Base-by-base conservation (phyloP, 2,329 filamentous ascomycete species). In the Epichloe typhina region DNA sequence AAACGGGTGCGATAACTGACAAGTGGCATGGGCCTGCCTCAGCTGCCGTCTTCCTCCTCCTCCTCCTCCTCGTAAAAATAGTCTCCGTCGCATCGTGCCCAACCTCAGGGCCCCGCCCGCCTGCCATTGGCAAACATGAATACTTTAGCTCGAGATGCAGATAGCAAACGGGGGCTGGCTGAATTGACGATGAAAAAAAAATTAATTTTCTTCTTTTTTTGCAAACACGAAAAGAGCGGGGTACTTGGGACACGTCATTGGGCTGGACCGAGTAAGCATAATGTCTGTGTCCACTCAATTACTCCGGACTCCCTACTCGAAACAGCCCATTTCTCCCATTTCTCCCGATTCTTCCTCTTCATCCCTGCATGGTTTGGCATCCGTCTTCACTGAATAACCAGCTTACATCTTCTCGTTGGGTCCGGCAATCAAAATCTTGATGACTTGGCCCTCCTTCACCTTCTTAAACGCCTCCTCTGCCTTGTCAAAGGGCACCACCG, bases 381-480 rank as follows among this genome's bases (percentile, higher is more conserved):
- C 9, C 26, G 8, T 31, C 26, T 31, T 31, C 26, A 1, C 26
- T 31, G 1, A 3, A 11, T 9, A 1, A 1, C 8, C 38, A 42
- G 3, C 3, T 31, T 36, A 37, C 6, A 44, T 44, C 47, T 48
- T 81, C 77, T 79, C 75, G 55, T 84, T 83, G 7, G 81, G 81
- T 0, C 82, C 82, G 3, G 74, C 77, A 61, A 85, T 85, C 58
- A 86, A 59, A 21, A 83, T 74, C 73, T 86, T 86, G 61, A 85
- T 84, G 19, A 80, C 82, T 71, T 93, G 83, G 2, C 89, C 90
- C 58, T 79, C 78, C 74, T 88, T 89, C 40, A 95, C 88, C 69
- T 89, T 85, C 62, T 83, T 76, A 64, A 96, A 96, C 0, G 91
- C 91, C 62, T 84, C 74, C 70, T 95, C 88, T 0, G 91, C 91